Evolutionary conservation across 2,329 filamentous ascomycete genomes (phyloP).

Genomic region (Aspergillus arachidicola): DNA sequence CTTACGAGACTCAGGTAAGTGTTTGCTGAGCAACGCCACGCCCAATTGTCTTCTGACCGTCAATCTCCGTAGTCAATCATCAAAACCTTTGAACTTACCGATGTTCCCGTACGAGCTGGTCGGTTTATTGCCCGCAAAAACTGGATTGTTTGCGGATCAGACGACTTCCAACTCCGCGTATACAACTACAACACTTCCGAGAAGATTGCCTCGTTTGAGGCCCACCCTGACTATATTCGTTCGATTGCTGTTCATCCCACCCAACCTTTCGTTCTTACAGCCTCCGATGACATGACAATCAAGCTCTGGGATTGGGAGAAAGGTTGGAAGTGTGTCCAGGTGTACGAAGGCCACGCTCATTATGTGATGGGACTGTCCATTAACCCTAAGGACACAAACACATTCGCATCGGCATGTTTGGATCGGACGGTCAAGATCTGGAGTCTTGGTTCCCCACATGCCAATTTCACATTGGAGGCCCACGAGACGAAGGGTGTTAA

Average conservation of each 20-base stretch:
- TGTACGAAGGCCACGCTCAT: conserved; percentile 94
- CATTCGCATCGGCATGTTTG: conserved; percentile 88
- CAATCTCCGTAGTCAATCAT: conserved; percentile 68
- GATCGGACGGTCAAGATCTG: conserved; percentile 98
- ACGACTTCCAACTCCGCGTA: conserved; percentile 85
- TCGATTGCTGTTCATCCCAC: conserved; percentile 95
- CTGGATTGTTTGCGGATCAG: conserved; percentile 95
- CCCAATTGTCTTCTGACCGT: conserved; percentile 21
- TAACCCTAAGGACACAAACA: conserved; percentile 96
- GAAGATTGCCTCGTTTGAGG: conserved; percentile 96
- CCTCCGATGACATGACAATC: conserved; percentile 97
- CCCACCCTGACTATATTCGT: conserved; percentile 97
- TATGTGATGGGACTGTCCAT: conserved; percentile 97
- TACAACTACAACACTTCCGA: conserved; percentile 99
- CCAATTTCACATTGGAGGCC: conserved; percentile 95
- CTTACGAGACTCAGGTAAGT: conserved; percentile 80
- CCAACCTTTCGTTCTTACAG: conserved; percentile 92
- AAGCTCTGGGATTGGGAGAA: conserved; percentile 99
- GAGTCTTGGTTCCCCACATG: conserved; percentile 89
- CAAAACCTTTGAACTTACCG: conserved; percentile 98
- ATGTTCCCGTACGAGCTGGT: conserved; percentile 95
- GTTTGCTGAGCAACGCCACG: conserved; percentile 8
- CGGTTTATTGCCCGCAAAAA: conserved; percentile 98
- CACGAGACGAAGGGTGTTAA: conserved; percentile 98
- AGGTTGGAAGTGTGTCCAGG: conserved; percentile 94